Base-by-base conservation (phyloP, 768 basidiomycete species). In the Mrakia gelida region DNA sequence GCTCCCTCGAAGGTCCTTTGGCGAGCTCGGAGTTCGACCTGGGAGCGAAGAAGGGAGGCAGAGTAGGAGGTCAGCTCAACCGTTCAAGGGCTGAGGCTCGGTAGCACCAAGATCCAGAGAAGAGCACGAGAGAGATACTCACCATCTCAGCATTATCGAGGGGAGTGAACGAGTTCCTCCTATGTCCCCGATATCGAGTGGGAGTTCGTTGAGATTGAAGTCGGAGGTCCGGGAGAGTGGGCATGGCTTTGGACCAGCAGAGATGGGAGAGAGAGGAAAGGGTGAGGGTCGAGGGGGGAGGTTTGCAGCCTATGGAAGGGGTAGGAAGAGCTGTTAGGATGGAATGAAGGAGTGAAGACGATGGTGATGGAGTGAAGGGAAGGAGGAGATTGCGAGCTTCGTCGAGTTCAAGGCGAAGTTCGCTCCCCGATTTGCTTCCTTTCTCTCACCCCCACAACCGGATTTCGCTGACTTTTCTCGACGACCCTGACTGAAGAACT, bases 1-100 rank as follows among this genome's bases (percentile, higher is more conserved):
- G 75, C 75, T 52, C 75, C 75, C 54, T 75, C 75, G 49, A 75
- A 75, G 9, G 75, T 75, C 38, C 75, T 43, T 54, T 67, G 65
- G 21, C 75, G 43, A 3, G 75, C 75, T 18, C 75, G 62, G 16
- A 70, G 67, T 23, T 70, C 67, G 26, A 70, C 13, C 67, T 70
- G 41, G 5, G 13, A 5, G 21, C 18, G 32, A 8, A 41, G 34
- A n/a, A 38, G 13, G 26, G 34, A 41, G 26, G n/a, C n/a, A n/a
- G n/a, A n/a, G n/a, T n/a, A 9, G 23, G 34, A 70, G 16, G 21
- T 41, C 30, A 67, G 65, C 30, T 70, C 38, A 7, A 15, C 67
- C 15, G 26, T 41, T 38, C 41, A 3, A 16, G 0, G 18, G 41
- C 26, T 26, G 38, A 32, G 10, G 23, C 21, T 9, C 67, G 16